Percentiles rank a stretch among this genome's conserved stretches.
These are phyloP conservation scores for Leccinum disarticulatum DNA, from an alignment of 768 basidiomycete species.

Conservation along the genomic window DNA sequence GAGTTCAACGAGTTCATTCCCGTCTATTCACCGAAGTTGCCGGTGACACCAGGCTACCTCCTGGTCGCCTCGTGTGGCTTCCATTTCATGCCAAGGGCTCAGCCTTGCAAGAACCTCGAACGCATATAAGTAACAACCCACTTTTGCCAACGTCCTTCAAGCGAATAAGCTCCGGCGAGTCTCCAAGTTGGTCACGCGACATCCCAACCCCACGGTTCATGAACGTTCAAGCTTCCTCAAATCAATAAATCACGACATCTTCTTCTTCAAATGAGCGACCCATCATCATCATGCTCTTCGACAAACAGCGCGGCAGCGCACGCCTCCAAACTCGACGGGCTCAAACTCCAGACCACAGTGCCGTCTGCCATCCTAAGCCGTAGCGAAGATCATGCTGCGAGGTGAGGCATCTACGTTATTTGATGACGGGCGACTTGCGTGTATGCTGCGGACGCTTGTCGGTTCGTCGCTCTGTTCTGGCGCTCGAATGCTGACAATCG, in stretches of 20 bases:
- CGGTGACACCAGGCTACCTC: conserved; percentile 1
- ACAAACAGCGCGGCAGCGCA: background rate
- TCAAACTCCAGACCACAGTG: background rate
- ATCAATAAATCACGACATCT: background rate
- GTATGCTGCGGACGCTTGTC: too few relatives aligned
- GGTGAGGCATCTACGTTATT: background rate
- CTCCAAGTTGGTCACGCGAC: background rate
- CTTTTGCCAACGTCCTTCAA: background rate
- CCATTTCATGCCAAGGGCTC: background rate
- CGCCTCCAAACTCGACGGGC: background rate
- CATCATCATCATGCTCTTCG: background rate
- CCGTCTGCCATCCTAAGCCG: background rate
- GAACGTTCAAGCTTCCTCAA: background rate
- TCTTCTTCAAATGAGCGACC: background rate
- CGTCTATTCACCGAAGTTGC: background rate
- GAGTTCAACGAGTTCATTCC: too few relatives aligned
- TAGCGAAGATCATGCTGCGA: background rate
- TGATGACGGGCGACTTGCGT: too few relatives aligned
- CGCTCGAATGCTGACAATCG: too few relatives aligned
- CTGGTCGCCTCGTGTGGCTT: conserved; percentile 11
- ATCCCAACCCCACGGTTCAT: background rate
- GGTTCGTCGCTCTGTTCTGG: too few relatives aligned
- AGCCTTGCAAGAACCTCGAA: background rate
- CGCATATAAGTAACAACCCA: background rate
- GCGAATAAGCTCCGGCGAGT: background rate